phyloP scores from a whole-genome alignment of 495 filamentous ascomycete species.

The Penicillium bialowiezense region DNA sequence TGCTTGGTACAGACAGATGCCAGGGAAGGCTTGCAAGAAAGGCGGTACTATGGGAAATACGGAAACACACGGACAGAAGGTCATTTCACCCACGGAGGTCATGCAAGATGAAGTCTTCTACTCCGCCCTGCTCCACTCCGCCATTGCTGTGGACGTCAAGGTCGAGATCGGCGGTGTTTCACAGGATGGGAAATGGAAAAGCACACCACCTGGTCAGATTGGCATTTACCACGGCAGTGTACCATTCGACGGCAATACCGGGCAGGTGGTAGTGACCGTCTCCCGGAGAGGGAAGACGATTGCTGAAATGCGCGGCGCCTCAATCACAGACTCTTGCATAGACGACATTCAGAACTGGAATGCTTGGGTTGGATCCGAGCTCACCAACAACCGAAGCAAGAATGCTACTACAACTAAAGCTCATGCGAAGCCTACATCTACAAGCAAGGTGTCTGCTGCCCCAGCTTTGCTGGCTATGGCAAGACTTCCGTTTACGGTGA shows the following conservation, averaged over 20 bases:
- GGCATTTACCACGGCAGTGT: slow-evolving; percentile 51
- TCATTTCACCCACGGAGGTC: slow-evolving; percentile 12
- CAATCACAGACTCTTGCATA: neutral
- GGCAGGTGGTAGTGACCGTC: slow-evolving; percentile 16
- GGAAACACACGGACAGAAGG: slow-evolving; percentile 14
- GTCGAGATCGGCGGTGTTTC: slow-evolving; percentile 27
- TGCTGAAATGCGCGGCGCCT: slow-evolving; percentile 5
- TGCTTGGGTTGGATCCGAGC: slow-evolving; percentile 3
- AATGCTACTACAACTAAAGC: neutral
- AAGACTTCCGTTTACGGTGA: neutral
- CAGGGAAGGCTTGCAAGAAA: slow-evolving; percentile 21
- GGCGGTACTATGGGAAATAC: slow-evolving; percentile 37
- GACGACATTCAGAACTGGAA: slow-evolving; percentile 8
- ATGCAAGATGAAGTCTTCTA: slow-evolving; percentile 33
- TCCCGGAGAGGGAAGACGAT: neutral
- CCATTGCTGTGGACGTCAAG: slow-evolving; percentile 29
- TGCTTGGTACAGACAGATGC: slow-evolving; percentile 56
- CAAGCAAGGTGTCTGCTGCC: neutral
- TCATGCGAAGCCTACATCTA: neutral
- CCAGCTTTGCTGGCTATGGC: neutral
- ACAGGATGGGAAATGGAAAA: slow-evolving; percentile 30
- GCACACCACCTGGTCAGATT: slow-evolving; percentile 20
- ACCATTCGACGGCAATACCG: slow-evolving; percentile 43
- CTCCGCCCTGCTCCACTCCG: slow-evolving; percentile 18
- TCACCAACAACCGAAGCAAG: neutral